Evolutionary conservation across 306 rosid genomes (phyloP), one percentile per base, ranked within the genome.

Genomic region (Comarum palustre): DNA sequence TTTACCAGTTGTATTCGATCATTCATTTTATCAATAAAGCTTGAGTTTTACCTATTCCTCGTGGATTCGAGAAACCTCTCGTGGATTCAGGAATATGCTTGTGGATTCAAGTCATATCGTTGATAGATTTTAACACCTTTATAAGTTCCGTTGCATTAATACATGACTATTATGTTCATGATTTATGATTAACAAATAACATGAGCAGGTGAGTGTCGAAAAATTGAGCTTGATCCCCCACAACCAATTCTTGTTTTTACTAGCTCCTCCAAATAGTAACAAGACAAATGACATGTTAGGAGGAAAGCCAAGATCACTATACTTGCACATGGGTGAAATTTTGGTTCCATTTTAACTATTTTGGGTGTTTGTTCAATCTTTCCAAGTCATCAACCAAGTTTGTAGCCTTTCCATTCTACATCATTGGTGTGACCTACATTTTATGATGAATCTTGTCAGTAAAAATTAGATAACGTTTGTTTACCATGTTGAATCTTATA

Each of bases 301-400:
- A 25, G 4, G 8, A 15, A 43, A 29, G 42, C 39, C 64, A 54
- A 55, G 14, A 31, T 7, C 24, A 43, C 41, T 22, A 8, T 55
- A 14, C 24, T 4, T 36, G 64, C 74, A 52, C 63, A 51, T 70
- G 73, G 34, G 63, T 57, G 34, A 25, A 57, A 25, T 32, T 50
- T 6, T 54, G 51, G 45, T n/a, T 22, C 20, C 1, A 41, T 42
- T 51, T 34, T 6, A 17, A 51, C 27, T 3, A 22, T n/a, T 51
- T 17, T 2, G 15, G 25, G 63, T 25, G 14, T 12, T 13, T 0
- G 32, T 45, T 17, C 27, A 16, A 25, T 39, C 67, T 25, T 31
- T 41, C 32, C 51, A 25, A 54, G 42, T 25, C 66, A 55, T 25
- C 64, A 52, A 20, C 22, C 63, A 13, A 51, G 24, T 36, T 55